Evolutionary conservation across 2,329 filamentous ascomycete genomes (phyloP).

Genomic region (Sporothrix mexicana): DNA sequence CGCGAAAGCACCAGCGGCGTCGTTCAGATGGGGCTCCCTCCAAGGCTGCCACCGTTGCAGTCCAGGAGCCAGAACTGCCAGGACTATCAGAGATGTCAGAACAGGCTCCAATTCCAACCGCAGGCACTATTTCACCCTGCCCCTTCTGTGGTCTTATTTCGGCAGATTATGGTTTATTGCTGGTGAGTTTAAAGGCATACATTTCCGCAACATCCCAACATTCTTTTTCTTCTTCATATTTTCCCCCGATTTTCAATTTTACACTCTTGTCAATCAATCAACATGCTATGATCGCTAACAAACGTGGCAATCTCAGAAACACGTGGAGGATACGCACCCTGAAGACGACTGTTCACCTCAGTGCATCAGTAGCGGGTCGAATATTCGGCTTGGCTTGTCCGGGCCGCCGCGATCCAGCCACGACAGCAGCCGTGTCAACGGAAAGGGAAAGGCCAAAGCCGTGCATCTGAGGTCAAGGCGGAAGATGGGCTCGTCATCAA

Average conservation of each 20-base stretch:
- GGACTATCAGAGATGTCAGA: not conserved
- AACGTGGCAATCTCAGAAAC: conserved; percentile 38
- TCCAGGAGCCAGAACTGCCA: not conserved
- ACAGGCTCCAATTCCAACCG: not conserved
- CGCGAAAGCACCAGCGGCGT: conserved; percentile 12
- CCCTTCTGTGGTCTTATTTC: conserved; percentile 50
- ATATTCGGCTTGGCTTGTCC: conserved; percentile 16
- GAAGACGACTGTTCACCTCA: conserved; percentile 31
- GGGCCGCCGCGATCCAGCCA: conserved; percentile 9
- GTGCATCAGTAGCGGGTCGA: conserved; percentile 20
- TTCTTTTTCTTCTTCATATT: not conserved
- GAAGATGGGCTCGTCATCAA: not conserved
- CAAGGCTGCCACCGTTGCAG: conserved; percentile 18
- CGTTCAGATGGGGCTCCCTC: not conserved
- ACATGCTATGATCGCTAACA: not conserved
- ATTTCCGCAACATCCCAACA: not conserved
- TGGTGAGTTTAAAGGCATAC: conserved; percentile 41
- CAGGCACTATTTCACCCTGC: conserved; percentile 40
- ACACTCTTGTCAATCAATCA: not conserved
- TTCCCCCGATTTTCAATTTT: not conserved
- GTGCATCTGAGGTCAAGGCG: not conserved
- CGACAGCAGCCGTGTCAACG: not conserved
- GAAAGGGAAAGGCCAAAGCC: not conserved
- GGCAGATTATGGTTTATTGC: conserved; percentile 48
- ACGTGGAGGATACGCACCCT: conserved; percentile 42